Evolutionary conservation across 2,329 filamentous ascomycete species (phyloP), one percentile per base, ranked within the genome.

Genomic region (Madurella mycetomatis): DNA sequence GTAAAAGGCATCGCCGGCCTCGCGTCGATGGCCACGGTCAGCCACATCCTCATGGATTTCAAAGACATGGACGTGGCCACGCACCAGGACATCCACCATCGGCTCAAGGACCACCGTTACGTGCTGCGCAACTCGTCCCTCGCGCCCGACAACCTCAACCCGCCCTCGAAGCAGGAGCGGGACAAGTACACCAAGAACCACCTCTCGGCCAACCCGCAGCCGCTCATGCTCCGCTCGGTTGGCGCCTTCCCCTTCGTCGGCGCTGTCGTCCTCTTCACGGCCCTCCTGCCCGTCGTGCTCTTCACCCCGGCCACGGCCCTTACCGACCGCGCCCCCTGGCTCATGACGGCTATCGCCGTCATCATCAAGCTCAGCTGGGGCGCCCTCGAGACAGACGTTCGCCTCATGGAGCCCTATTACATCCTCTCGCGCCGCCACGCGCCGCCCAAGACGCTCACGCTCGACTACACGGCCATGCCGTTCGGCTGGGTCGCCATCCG

Each of bases 341-440:
- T 85, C 8, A 71, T 88, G 32, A 90, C 87, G 0, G 76, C 78
- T 2, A 64, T 88, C 7, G 84, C 86, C 1, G 84, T 88, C 17
- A 69, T 76, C 53, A 78, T 90, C 62, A 88, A 88, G 67, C 76
- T 89, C 18, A 73, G 78, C 44, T 90, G 86, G 86, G 79, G 79
- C 56, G 80, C 82, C 2, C 74, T 90, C 57, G 87, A 90, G 64
- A 85, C 81, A 53, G 80, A 84, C 25, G 77, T 89, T 45, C 83
- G 86, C 41, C 85, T 89, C 77, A 82, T 89, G 68, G 85, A 90
- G 67, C 87, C 87, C 1, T 90, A 87, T 65, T 88, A 85, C 65
- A 81, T 88, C 55, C 78, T 90, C 2, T 85, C 82, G 13, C 75
- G 76, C 49, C 79, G 87, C 3, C 81, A 86, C 59, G 86, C 86